Evolutionary conservation across 2,329 filamentous ascomycete genomes (phyloP), one percentile per base, ranked within the genome.

Genomic region (Fusarium keratoplasticum): DNA sequence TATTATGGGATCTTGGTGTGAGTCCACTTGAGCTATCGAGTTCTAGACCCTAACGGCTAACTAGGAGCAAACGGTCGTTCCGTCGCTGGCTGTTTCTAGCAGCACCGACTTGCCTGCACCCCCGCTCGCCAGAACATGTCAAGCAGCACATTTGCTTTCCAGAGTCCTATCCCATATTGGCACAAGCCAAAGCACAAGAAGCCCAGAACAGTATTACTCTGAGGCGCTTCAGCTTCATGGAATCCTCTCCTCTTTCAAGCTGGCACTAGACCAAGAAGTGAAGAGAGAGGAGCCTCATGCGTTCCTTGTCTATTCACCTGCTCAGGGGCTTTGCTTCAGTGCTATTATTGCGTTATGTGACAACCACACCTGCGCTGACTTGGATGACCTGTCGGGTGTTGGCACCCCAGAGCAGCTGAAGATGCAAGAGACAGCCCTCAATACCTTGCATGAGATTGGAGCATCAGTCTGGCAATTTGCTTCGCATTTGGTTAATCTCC

Each of bases 11-110:
- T 8, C 54, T 64, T 11, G 66, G 66, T 1, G 66, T 69, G 11
- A 65, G 62, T 36, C 5, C 5, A n/a, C 5, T 5, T 16, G 4
- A n/a, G 20, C 22, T 65, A 27, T 22, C 11, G 4, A 29, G 18
- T 54, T 22, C 6, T 1, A 14, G 3, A 5, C 18, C 20, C 31
- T 55, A 33, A 55, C 8, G 7, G 14, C 20, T 3, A 16, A 9
- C 11, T 13, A 68, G 66, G 66, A 68, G 14, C 66, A 69, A 69
- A 36, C 61, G 2, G 35, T 57, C 7, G 54, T 60, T 29, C 61
- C 66, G 8, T 69, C 66, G 6, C 66, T 69, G 8, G 61, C 66
- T n/a, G 44, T 69, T 29, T 64, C 47, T 9, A 64, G 66, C 54
- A 47, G 55, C 38, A 69, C 66, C 4, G 42, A 40, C 25, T 25